Base-by-base conservation (phyloP, 306 rosid species). In the Dalbergia cultrata region DNA sequence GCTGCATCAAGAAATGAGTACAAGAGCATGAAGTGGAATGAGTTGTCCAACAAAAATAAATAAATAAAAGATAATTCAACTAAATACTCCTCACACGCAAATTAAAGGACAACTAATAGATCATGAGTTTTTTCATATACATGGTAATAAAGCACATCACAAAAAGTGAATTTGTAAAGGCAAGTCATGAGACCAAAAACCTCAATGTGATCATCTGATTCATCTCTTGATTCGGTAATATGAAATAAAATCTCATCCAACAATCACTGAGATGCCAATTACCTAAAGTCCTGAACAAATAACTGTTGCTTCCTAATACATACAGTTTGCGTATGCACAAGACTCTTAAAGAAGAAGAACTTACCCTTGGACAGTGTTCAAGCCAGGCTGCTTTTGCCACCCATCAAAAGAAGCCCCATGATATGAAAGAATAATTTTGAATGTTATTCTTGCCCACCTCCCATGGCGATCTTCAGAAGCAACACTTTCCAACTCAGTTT, bases 381-480 rank as follows among this genome's bases (percentile, higher is more conserved):
- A 85, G 43, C 82, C 92, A 1, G 99, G 99, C 81, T 95, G 99
- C 90, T 86, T 95, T 83, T 95, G 98, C 98, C 99, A 95, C 35
- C 99, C 99, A 76, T 95, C 97, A 88, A 93, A 93, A 2, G 98
- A 93, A 65, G 77, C 85, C 37, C 98, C 99, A 19, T 91, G 90
- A 76, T 93, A 93, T 3, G 96, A 92, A 76, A 93, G 88, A 77
- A 85, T 57, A 65, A 95, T 88, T 87, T 91, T 93, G 85, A 95
- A 93, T 0, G 92, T 95, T 12, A 67, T 13, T 63, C 99, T 89
- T 14, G 97, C 98, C 98, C 99, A 95, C 86, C 97, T 93, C 83
- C 97, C 97, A 56, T 77, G 26, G 72, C 84, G 87, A 44, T 81
- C 88, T 74, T 89, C 66, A 67, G 83, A 67, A 5, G 73, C 34